Percentiles rank a stretch among this genome's conserved stretches.
phyloP scores from a whole-genome alignment of 495 filamentous ascomycete genomes.

The Choiromyces venosus region DNA sequence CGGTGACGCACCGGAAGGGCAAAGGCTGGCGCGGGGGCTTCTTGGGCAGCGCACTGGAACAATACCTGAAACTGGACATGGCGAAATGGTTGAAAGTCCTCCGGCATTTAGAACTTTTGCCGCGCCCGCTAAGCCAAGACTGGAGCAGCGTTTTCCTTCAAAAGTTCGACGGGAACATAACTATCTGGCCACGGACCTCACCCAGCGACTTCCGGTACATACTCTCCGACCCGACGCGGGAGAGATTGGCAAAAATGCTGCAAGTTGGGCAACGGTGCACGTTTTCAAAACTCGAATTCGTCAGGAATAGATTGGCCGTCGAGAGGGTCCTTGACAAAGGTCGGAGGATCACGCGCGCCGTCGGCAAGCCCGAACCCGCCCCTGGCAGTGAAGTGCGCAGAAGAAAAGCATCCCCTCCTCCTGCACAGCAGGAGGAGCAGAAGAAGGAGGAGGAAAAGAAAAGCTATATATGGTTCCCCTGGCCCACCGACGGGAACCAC shows the following conservation, averaged over 20 bases:
- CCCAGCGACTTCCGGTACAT: constrained; percentile 84
- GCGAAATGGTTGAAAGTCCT: constrained; percentile 96
- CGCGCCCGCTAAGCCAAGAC: constrained; percentile 86
- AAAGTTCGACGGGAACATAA: constrained; percentile 87
- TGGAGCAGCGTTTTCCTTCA: constrained; percentile 96
- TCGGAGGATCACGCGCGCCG: constrained; percentile 43
- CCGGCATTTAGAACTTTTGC: constrained; percentile 83
- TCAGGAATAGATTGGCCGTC: constrained; percentile 75
- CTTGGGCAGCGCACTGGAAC: constrained; percentile 82
- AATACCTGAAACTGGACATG: constrained; percentile 90
- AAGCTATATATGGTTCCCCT: constrained; percentile 12
- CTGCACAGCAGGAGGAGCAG: neutral
- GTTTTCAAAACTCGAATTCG: constrained; percentile 86
- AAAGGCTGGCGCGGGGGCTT: constrained; percentile 96
- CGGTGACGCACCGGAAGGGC: constrained; percentile 88
- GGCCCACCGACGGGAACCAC: constrained; percentile 25
- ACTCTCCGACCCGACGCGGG: constrained; percentile 69
- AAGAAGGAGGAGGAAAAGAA: neutral
- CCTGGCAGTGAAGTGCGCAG: constrained; percentile 1
- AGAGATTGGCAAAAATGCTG: constrained; percentile 78
- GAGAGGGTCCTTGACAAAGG: constrained; percentile 75
- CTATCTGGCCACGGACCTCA: constrained; percentile 91
- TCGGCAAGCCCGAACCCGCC: neutral
- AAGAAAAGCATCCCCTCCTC: neutral
- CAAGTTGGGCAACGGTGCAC: constrained; percentile 76